Conservation (phyloP, 2,329 filamentous ascomycete species). For the Fusarium zealandicum region DNA sequence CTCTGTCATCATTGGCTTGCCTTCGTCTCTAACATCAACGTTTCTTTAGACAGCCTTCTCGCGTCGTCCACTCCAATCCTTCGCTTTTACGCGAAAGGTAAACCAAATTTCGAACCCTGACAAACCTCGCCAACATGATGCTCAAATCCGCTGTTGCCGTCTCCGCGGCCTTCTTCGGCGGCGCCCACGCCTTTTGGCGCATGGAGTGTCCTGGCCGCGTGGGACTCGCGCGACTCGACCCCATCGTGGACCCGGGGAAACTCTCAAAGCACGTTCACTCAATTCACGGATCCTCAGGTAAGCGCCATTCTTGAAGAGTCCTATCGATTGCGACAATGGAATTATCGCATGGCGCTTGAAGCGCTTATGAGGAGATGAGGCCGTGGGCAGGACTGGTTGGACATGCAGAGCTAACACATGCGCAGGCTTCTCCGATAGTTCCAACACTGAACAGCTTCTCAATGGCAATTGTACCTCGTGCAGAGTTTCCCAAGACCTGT, state of each 20-base stretch:
- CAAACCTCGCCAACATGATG: constrained; percentile 41
- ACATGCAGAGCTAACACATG: constrained; percentile 26
- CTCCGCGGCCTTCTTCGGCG: constrained; percentile 46
- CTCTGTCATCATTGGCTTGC: constrained; percentile 5
- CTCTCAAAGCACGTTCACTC: constrained; percentile 74
- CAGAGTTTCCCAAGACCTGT: constrained; percentile 79
- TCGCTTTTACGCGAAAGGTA: constrained; percentile 6
- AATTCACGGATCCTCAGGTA: constrained; percentile 79
- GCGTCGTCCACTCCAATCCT: constrained; percentile 45
- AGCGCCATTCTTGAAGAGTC: constrained; percentile 47
- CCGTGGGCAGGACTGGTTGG: neutral
- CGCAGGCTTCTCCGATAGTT: constrained; percentile 69
- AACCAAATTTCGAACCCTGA: constrained; percentile 37
- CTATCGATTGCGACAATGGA: neutral
- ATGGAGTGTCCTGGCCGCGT: constrained; percentile 80
- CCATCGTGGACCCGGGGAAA: constrained; percentile 69
- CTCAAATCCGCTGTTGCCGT: constrained; percentile 45
- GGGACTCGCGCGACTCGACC: constrained; percentile 78
- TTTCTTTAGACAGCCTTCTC: constrained; percentile 44
- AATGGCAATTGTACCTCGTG: constrained; percentile 79
- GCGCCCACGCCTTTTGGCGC: constrained; percentile 80
- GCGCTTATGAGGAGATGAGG: neutral
- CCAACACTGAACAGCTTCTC: constrained; percentile 64
- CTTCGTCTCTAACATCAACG: constrained; percentile 21
- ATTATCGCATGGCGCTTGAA: neutral